These are phyloP conservation scores for Neopestalotiopsis sp. DNA, from an alignment of 2,329 filamentous ascomycete species.

Conservation along the genomic window DNA sequence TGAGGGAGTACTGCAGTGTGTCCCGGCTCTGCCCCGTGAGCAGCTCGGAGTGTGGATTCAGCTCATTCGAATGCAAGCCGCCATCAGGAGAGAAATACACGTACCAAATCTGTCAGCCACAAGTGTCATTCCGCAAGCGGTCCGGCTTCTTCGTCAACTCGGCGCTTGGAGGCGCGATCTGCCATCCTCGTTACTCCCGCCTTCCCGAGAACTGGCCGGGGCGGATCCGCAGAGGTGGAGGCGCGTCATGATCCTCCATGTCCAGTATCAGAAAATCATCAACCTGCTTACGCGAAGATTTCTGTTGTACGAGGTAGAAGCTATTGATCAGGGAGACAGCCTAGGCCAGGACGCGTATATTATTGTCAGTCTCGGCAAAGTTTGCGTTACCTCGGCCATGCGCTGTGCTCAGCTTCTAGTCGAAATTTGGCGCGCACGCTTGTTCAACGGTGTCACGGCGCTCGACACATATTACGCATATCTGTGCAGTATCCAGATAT, in stretches of 20 bases:
- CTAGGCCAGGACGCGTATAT: conserved; percentile 26
- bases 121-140: conserved; percentile 25
- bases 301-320: conserved; percentile 29
- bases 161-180: conserved; percentile 28
- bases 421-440: conserved; percentile 25
- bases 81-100: conserved; percentile 36
- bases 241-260: conserved; percentile 31
- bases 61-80: conserved; percentile 31
- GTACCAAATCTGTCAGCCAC: conserved; percentile 24
- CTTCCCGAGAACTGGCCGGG: conserved; percentile 12
- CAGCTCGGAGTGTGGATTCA: conserved; percentile 29
- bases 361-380: conserved; percentile 24
- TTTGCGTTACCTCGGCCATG: conserved; percentile 31
- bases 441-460: conserved; percentile 30
- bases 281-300: conserved; percentile 35
- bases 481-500: conserved; percentile 28
- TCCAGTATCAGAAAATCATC: conserved; percentile 34
- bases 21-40: conserved; percentile 23
- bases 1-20: conserved; percentile 24
- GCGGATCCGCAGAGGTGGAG: conserved; percentile 28
- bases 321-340: conserved; percentile 15
- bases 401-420: conserved; percentile 27
- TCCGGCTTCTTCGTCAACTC: conserved; percentile 28
- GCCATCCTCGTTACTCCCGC: conserved; percentile 23
- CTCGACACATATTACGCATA: conserved; percentile 31